phyloP scores from a whole-genome alignment of 805 yeast species.

The Tetrapisispora fleetii region DNA sequence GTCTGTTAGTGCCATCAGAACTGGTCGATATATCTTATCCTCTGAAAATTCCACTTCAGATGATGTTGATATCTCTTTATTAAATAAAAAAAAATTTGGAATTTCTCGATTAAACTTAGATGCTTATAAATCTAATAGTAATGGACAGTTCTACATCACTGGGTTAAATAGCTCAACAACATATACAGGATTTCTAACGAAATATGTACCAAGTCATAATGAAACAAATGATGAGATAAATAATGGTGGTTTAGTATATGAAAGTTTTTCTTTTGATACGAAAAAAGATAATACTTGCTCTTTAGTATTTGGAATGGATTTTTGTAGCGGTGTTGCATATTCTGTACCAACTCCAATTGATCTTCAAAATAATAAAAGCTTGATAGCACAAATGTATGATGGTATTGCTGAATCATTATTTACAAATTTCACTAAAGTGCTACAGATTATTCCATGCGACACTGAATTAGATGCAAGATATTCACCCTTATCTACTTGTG shows the following conservation, averaged over 20 bases:
- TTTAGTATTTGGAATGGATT: constrained; percentile 60
- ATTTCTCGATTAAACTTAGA: constrained; percentile 22
- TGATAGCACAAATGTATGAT: constrained; percentile 49
- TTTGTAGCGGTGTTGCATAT: constrained; percentile 77
- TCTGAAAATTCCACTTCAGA: constrained; percentile 16
- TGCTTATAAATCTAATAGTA: constrained; percentile 33
- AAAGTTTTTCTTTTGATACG: constrained; percentile 48
- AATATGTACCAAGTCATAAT: constrained; percentile 27
- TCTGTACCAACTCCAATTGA: constrained; percentile 57
- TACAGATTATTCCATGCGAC: constrained; percentile 71
- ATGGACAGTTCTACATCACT: constrained; percentile 41
- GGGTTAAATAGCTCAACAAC: constrained; percentile 51
- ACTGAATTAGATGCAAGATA: constrained; percentile 52
- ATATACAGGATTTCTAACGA: constrained; percentile 57
- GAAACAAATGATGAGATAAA: constrained; percentile 26
- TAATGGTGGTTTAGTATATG: constrained; percentile 57
- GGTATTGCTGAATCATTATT: constrained; percentile 45
- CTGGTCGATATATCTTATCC: constrained; percentile 35
- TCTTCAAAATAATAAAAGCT: constrained; percentile 26
- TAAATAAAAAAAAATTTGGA: constrained; percentile 11
- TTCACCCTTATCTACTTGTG: constrained; percentile 68
- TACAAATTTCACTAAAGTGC: constrained; percentile 60
- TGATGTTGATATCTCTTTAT: neutral
- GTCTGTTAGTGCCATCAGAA: constrained; percentile 65
- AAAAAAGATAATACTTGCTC: constrained; percentile 51